These are phyloP conservation scores for Cicer pinnatifidum DNA, from an alignment of 306 rosid genomes.

Conservation along the genomic window DNA sequence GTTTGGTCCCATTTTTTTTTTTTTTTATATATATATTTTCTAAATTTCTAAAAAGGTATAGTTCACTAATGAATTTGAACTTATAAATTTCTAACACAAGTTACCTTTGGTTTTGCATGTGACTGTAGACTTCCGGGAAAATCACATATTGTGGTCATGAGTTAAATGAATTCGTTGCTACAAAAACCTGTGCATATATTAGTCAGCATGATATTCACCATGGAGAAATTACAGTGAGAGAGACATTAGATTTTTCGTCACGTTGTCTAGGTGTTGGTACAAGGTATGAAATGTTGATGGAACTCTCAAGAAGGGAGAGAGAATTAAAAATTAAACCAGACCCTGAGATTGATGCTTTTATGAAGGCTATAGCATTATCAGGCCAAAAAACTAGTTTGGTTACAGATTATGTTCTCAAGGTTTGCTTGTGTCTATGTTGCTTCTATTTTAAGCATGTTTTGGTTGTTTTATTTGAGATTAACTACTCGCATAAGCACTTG, in stretches of 20 bases:
- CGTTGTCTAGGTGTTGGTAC: constrained; percentile 79
- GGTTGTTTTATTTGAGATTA: not conserved
- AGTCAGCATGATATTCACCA: constrained; percentile 58
- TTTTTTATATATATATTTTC: not conserved
- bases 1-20: constrained; percentile 45
- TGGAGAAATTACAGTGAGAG: constrained; percentile 83
- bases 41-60: no score
- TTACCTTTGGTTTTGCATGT: not conserved
- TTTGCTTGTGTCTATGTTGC: constrained; percentile 30
- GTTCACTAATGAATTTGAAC: no score
- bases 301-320: constrained; percentile 67
- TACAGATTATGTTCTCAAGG: constrained; percentile 69
- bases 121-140: constrained; percentile 62
- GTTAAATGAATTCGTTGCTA: constrained; percentile 63
- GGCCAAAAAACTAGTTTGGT: constrained; percentile 69
- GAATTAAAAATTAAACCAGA: constrained; percentile 73
- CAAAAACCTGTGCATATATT: constrained; percentile 52
- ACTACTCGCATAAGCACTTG: no score
- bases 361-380: constrained; percentile 72
- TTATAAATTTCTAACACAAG: no score
- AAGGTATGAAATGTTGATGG: constrained; percentile 65
- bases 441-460: not conserved
- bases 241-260: constrained; percentile 70
- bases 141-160: constrained; percentile 83
- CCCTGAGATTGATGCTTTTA: constrained; percentile 71